phyloP scores from a whole-genome alignment of 371 early-diverging fungal genomes.

The Chytridiales sp. region DNA sequence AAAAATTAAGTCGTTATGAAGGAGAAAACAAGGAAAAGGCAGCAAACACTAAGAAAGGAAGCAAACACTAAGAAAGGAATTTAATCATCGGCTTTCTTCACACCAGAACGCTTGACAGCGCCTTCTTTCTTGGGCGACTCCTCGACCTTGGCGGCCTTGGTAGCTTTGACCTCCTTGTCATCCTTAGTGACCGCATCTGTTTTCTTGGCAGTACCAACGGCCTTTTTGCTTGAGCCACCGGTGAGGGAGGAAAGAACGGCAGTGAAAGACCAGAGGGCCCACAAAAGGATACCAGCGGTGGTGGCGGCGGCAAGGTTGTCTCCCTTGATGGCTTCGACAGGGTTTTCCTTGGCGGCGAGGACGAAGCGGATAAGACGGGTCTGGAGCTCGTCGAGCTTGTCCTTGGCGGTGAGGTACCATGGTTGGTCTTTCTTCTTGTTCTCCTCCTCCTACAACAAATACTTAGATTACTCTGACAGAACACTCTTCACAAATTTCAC shows the following conservation, averaged over 20 bases:
- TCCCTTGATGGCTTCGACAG: constrained; percentile 53
- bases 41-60: too few species aligned
- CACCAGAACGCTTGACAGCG: constrained; percentile 5
- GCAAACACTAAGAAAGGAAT: not conserved
- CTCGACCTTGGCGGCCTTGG: constrained; percentile 37
- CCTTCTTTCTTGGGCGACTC: constrained; percentile 11
- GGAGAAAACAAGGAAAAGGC: too few species aligned
- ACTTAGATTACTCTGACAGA: not conserved
- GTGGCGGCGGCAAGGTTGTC: constrained; percentile 50
- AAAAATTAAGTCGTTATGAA: too few species aligned
- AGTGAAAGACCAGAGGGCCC: constrained; percentile 37
- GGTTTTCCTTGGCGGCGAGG: constrained; percentile 43
- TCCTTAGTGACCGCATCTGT: constrained; percentile 10
- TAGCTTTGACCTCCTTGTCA: constrained; percentile 32
- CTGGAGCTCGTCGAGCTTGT: constrained; percentile 1
- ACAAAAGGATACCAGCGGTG: constrained; percentile 39
- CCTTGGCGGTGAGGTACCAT: constrained; percentile 12
- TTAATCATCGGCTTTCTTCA: constrained; percentile 19
- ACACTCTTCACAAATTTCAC: constrained; percentile 3
- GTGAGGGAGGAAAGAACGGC: constrained; percentile 16
- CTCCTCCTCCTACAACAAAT: not conserved
- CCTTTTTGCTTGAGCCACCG: constrained; percentile 35
- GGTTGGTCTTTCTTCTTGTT: constrained; percentile 23
- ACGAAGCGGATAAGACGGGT: constrained; percentile 45
- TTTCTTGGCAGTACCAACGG: constrained; percentile 17